Evolutionary conservation across 495 filamentous ascomycete genomes (phyloP).

Genomic region (Aspergillus conjunctus): DNA sequence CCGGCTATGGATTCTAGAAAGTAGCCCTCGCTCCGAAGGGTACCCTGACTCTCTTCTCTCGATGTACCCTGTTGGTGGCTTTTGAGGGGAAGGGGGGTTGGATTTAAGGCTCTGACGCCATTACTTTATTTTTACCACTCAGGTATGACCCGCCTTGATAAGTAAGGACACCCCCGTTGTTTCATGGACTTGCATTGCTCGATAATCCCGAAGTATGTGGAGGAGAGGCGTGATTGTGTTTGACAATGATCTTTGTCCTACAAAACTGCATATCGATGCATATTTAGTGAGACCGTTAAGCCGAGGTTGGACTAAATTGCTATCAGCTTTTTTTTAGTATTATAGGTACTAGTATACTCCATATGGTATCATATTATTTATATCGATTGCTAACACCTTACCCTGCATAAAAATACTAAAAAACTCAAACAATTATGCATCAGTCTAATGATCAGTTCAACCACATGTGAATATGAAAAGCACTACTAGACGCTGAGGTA

Average conservation of each 20-base stretch:
- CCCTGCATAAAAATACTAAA: too few species aligned
- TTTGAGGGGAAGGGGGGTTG: background rate
- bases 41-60: too few species aligned
- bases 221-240: background rate
- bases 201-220: background rate
- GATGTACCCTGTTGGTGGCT: background rate
- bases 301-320: too few species aligned
- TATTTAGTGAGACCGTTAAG: background rate
- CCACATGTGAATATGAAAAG: too few species aligned
- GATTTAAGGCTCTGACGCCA: background rate
- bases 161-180: conserved; percentile 1
- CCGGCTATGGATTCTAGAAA: background rate
- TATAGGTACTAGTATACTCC: too few species aligned
- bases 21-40: too few species aligned
- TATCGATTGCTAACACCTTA: too few species aligned
- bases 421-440: too few species aligned
- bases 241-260: background rate
- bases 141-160: conserved; percentile 3
- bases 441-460: too few species aligned
- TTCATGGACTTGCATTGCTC: background rate
- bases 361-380: too few species aligned
- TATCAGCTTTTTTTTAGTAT: too few species aligned
- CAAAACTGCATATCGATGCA: background rate
- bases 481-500: too few species aligned
- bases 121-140: background rate